Base-by-base conservation (phyloP, 306 rosid species). In the Medicago ruthenica region DNA sequence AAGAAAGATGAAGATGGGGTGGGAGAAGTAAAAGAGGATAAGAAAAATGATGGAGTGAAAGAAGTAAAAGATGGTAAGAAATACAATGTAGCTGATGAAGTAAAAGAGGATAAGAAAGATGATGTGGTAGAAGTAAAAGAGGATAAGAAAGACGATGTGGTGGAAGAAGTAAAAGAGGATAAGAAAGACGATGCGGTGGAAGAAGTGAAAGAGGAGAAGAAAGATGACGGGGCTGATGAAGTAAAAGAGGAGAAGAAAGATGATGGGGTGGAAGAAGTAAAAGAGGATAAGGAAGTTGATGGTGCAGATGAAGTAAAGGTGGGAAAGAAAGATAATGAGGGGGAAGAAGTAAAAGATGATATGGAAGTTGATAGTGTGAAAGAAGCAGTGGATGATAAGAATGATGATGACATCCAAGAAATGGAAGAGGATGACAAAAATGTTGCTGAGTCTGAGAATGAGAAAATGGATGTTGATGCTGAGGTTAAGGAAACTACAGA, bases 401-500 rank as follows among this genome's bases (percentile, higher is more conserved):
- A 37, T 67, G 71, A 15, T 2, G 79, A 31, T 73, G 82, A 15
- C 74, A 63, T 67, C 9, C 83, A 78, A 44, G 79, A 54, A 79
- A 87, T 67, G 82, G 16, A 87, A 71, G 65, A 81, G 76, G 71
- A 80, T 66, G 71, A 60, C 76, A 74, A 75, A 83, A 80, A 74
- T 83, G 77, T 86, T 59, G 5, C 58, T 22, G 73, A 8, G 8
- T 45, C 73, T 68, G 83, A 11, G 45, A 53, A 54, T 54, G 61
- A 71, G 84, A 66, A 81, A 80, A 40, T 61, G 74, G 84, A 71
- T 40, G 85, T 61, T 44, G 84, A 73, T 39, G 14, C 45, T 7
- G 79, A 61, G 76, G 73, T 69, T 71, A 74, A 88, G 68, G 91
- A 86, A 62, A 51, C 71, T 20, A 40, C 17, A 48, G 81, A 67